Evolutionary conservation across 345 rosid species (phyloP).

Genomic region (Gynandropsis gynandra): DNA sequence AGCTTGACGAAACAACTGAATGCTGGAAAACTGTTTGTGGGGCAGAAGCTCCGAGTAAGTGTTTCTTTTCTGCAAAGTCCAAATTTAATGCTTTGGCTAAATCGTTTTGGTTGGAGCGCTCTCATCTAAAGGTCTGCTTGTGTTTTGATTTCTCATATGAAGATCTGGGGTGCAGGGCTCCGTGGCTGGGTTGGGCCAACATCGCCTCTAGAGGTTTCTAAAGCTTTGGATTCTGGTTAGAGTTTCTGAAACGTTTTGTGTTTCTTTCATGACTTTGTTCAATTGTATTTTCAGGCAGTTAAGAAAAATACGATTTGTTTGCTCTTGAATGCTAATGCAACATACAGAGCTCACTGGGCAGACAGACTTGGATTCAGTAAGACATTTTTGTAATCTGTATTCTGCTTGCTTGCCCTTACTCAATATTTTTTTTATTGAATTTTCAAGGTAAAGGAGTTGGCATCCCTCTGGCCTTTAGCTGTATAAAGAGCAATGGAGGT

Average conservation of each 20-base stretch:
- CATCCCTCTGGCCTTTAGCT: conserved; percentile 75
- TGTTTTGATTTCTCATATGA: conserved; percentile 27
- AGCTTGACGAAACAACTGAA: conserved; percentile 52
- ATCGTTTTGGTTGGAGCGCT: conserved; percentile 15
- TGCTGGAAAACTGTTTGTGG: conserved; percentile 67
- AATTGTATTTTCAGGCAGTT: conserved; percentile 45
- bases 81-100: not conserved
- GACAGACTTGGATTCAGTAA: conserved; percentile 88
- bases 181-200: conserved; percentile 78
- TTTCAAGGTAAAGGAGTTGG: conserved; percentile 56
- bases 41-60: conserved; percentile 88
- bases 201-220: conserved; percentile 82
- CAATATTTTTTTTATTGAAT: not conserved
- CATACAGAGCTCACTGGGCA: conserved; percentile 94
- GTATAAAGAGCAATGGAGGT: conserved; percentile 87
- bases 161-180: conserved; percentile 86
- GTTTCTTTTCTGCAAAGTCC: conserved; percentile 12
- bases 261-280: conserved; percentile 14
- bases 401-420: not conserved
- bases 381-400: conserved; percentile 25
- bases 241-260: conserved; percentile 16
- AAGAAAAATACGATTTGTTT: conserved; percentile 41
- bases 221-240: conserved; percentile 18
- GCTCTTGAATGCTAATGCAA: conserved; percentile 77
- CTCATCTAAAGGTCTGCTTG: conserved; percentile 18